These are phyloP conservation scores for Fraxinus baroniana DNA, from an alignment of 305 asterid species.

Conservation along the genomic window DNA sequence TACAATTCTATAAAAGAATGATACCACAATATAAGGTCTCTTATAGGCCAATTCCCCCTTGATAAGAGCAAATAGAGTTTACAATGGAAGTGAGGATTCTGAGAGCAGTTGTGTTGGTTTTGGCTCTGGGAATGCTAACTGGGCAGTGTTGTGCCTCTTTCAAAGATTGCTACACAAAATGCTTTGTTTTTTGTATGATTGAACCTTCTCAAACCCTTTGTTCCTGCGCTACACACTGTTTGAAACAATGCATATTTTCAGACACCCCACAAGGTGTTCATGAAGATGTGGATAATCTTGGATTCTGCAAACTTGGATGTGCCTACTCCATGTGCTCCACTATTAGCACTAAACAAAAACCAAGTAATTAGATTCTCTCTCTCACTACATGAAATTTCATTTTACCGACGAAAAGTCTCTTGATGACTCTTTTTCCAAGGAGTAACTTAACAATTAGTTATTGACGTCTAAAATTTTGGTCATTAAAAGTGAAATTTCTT, in stretches of 20 bases:
- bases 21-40: background rate
- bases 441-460: background rate
- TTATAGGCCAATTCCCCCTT: conserved; percentile 10
- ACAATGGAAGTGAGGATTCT: conserved; percentile 30
- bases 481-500: background rate
- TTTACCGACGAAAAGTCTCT: background rate
- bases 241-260: conserved; percentile 78
- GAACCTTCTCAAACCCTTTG: conserved; percentile 81
- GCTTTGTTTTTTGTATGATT: conserved; percentile 80
- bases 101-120: conserved; percentile 24
- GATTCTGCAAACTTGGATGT: conserved; percentile 87
- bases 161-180: conserved; percentile 82
- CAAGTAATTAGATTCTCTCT: conserved; percentile 44
- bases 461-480: background rate
- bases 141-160: conserved; percentile 50
- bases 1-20: background rate
- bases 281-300: conserved; percentile 36
- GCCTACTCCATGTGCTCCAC: conserved; percentile 74
- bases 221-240: conserved; percentile 77
- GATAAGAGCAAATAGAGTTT: background rate
- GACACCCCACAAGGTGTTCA: conserved; percentile 26
- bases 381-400: background rate
- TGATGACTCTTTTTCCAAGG: background rate
- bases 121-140: conserved; percentile 41
- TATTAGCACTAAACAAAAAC: conserved; percentile 58